These are phyloP conservation scores for Elsinoe ampelina DNA, from an alignment of 2,329 filamentous ascomycete species.

Conservation along the genomic window DNA sequence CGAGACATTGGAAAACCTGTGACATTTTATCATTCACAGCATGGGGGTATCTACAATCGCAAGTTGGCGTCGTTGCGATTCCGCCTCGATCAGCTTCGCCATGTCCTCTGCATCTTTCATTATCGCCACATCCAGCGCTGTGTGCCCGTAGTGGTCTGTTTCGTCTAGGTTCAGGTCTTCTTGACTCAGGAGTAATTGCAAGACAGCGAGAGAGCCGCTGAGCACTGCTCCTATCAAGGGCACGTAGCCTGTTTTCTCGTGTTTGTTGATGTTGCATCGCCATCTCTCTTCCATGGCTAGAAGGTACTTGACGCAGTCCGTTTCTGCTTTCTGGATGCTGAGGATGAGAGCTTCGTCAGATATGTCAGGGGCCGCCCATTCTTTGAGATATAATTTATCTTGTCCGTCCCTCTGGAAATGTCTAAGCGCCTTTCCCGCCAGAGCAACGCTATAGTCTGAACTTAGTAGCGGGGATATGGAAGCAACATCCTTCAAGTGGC, in stretches of 20 bases:
- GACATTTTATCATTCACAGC: no score
- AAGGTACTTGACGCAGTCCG: not conserved
- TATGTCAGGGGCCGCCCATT: not conserved
- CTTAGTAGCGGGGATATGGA: no score
- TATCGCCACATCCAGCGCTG: not conserved
- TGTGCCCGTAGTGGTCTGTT: not conserved
- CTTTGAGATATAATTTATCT: no score
- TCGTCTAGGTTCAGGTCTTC: not conserved
- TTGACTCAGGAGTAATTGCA: not conserved
- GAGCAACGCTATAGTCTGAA: no score
- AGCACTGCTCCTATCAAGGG: not conserved
- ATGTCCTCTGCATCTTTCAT: not conserved
- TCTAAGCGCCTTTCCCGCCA: not conserved
- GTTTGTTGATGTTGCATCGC: not conserved
- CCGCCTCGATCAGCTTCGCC: not conserved
- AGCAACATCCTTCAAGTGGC: no score
- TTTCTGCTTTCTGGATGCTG: not conserved
- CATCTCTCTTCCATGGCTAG: not conserved
- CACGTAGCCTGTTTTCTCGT: not conserved
- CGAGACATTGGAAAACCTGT: no score
- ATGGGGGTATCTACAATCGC: no score
- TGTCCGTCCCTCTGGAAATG: no score
- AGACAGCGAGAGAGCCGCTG: not conserved
- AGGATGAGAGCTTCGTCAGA: not conserved
- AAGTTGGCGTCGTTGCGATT: no score